These are phyloP conservation scores for Hansfordia pulvinata DNA, from an alignment of 2,329 filamentous ascomycete species.

Conservation along the genomic window DNA sequence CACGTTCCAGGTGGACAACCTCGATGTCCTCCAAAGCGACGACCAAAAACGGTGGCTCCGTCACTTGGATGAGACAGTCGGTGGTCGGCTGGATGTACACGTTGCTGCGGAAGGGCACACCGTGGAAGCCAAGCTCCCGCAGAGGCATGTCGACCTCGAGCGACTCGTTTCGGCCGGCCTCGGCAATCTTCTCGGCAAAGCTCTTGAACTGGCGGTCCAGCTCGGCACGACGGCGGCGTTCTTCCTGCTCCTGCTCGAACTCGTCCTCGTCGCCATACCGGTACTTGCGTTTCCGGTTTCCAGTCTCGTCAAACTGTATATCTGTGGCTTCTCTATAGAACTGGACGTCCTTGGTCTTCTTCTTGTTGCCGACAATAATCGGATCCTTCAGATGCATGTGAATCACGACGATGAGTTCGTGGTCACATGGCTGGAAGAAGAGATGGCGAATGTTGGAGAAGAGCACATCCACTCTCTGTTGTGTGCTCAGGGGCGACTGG, in stretches of 20 bases:
- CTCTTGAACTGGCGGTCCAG: slow-evolving; percentile 92
- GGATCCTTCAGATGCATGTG: slow-evolving; percentile 97
- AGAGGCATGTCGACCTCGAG: slow-evolving; percentile 95
- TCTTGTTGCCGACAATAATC: slow-evolving; percentile 92
- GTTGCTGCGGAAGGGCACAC: slow-evolving; percentile 89
- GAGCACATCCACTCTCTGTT: slow-evolving; percentile 80
- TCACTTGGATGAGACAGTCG: slow-evolving; percentile 92
- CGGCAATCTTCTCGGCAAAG: slow-evolving; percentile 94
- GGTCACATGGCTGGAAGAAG: slow-evolving; percentile 95
- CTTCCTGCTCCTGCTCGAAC: slow-evolving; percentile 96
- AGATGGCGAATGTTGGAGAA: slow-evolving; percentile 98
- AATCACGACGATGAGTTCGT: slow-evolving; percentile 94
- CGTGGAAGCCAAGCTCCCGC: slow-evolving; percentile 90
- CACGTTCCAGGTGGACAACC: slow-evolving; percentile 88
- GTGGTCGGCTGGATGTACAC: slow-evolving; percentile 94
- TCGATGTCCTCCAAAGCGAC: slow-evolving; percentile 93
- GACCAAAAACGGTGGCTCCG: slow-evolving; percentile 93
- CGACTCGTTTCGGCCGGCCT: slow-evolving; percentile 81
- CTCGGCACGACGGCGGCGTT: slow-evolving; percentile 78
- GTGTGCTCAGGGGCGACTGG: slow-evolving; percentile 63
- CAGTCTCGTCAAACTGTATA: slow-evolving; percentile 97
- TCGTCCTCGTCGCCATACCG: slow-evolving; percentile 97
- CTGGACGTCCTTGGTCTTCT: slow-evolving; percentile 97
- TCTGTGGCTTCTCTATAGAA: slow-evolving; percentile 97
- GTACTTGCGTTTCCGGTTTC: slow-evolving; percentile 94